phyloP scores from a whole-genome alignment of 768 basidiomycete genomes.

The Suillus brevipes region DNA sequence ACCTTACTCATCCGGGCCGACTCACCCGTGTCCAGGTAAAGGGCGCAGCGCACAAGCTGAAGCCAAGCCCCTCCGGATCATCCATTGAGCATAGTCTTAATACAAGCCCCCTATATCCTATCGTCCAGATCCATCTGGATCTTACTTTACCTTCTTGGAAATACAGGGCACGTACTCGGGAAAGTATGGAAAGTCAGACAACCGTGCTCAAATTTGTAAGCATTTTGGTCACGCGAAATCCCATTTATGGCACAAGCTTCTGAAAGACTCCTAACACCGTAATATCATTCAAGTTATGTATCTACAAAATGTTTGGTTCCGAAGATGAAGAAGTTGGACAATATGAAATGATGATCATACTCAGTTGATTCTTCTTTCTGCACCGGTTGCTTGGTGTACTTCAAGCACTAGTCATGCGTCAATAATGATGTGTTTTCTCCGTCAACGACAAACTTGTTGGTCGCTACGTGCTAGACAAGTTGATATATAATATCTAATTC shows the following conservation, averaged over 20 bases:
- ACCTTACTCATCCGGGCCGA: too few species aligned
- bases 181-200: constrained; percentile 1
- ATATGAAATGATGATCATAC: not conserved
- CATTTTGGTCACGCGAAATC: not conserved
- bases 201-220: not conserved
- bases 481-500: too few species aligned
- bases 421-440: not conserved
- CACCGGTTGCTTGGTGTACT: not conserved
- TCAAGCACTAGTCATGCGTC: not conserved
- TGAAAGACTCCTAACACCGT: not conserved
- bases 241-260: not conserved
- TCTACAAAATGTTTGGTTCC: too few species aligned
- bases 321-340: not conserved
- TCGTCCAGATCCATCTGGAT: too few species aligned
- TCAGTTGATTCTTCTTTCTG: not conserved
- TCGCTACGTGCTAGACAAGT: not conserved
- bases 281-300: too few species aligned
- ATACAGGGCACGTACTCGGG: too few species aligned
- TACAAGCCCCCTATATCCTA: too few species aligned
- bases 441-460: not conserved
- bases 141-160: too few species aligned
- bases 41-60: too few species aligned
- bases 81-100: too few species aligned
- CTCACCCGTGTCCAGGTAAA: too few species aligned
- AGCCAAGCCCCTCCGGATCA: too few species aligned